A percentile compares a stretch with the other conserved stretches of the same genome.
phyloP scores from a whole-genome alignment of 371 early-diverging fungal species.

The Mortierella sp. region DNA sequence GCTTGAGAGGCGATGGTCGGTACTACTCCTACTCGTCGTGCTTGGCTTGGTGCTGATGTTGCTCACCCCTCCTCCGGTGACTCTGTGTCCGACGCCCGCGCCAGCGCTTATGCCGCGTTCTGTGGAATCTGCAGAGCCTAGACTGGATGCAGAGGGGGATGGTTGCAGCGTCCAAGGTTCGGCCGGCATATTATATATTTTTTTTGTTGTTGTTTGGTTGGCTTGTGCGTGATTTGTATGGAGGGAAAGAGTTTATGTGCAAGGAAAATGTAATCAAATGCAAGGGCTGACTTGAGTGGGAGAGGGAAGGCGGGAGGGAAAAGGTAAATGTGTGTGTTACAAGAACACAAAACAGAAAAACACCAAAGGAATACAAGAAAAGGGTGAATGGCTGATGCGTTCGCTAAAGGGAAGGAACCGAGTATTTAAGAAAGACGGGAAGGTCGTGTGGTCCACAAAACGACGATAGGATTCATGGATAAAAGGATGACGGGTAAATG shows the following conservation, averaged over 20 bases:
- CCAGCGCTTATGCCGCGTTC: background rate
- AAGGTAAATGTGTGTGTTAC: background rate
- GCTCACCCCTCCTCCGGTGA: background rate
- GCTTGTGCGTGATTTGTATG: too few relatives aligned
- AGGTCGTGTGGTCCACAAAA: background rate
- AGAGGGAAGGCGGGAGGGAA: background rate
- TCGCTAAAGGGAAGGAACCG: background rate
- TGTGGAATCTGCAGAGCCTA: background rate
- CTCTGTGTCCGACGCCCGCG: background rate
- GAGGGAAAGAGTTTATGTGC: background rate
- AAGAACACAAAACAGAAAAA: background rate
- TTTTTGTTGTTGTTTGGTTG: too few relatives aligned
- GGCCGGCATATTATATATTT: background rate
- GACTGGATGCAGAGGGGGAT: background rate
- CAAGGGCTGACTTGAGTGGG: background rate
- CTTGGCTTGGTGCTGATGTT: background rate
- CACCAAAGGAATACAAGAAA: background rate
- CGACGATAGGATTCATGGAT: background rate
- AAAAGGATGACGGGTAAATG: background rate
- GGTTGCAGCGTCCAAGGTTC: background rate
- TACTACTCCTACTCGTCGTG: background rate
- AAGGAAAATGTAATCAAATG: background rate
- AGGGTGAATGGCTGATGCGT: background rate
- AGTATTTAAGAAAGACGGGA: background rate
- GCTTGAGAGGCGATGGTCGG: background rate